Base-by-base conservation (phyloP, 164 flowering plant genomes). In the Sextonia rubra region DNA sequence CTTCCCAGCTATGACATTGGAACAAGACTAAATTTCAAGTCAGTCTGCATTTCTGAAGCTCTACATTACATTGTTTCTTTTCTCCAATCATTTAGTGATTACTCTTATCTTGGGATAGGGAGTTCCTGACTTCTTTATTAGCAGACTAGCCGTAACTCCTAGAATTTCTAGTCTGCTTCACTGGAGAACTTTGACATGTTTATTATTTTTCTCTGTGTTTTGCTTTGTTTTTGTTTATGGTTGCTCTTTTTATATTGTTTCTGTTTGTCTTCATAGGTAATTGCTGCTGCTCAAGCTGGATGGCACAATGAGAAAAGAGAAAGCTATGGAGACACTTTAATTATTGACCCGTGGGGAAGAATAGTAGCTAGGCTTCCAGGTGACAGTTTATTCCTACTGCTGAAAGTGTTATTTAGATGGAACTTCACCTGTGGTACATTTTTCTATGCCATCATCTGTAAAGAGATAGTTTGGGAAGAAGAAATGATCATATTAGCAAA, bases 301-400 rank as follows among this genome's bases (percentile, higher is more conserved):
- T 81, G 80, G 75, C 96, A 91, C 76, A 91, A 80, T 83, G 93
- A 89, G 4, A 86, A 88, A 80, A 84, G 93, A 80, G 98, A 94
- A 80, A 92, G 97, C 82, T 89, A 84, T 74, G 97, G 96, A 1
- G 94, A 94, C 71, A 77, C 94, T 47, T 73, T 94, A 75, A 87
- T 94, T 69, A 88, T 94, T 73, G 98, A 94, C 82, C 98, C 98
- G n/a, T 94, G 98, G 98, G 97, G 98, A 62, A 85, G 84, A 32
- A 70, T 94, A 30, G 77, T 91, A 68, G 89, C 89, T 62, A 80
- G 91, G 69, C 81, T 94, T 65, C 88, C 97, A 64, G 96, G 98
- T 91, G 74, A 81, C 83, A 55, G 48, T 71, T 56, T 22, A 7
- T 73, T 63, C 26, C 3, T 18, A 37, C 32, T 17, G 58, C 47